Evolutionary conservation across 148 eudicot species (phyloP).

Genomic region (Heliamphora exappendiculata): DNA sequence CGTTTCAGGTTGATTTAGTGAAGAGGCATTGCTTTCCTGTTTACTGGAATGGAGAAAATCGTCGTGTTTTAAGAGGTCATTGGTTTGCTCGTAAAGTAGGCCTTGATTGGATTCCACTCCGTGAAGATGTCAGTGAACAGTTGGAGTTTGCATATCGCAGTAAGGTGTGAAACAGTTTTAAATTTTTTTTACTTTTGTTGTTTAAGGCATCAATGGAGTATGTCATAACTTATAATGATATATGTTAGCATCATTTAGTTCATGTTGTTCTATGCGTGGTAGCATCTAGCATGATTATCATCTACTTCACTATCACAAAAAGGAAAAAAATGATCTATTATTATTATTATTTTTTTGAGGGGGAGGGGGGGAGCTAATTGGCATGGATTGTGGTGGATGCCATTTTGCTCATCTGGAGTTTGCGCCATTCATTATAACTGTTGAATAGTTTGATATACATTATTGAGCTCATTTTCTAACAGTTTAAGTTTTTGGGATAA

Average conservation of each 20-base stretch:
- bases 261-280: background rate
- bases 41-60: slow-evolving; percentile 88
- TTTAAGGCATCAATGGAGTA: background rate
- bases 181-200: background rate
- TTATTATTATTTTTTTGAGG: too few species aligned
- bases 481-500: too few species aligned
- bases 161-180: slow-evolving; percentile 35
- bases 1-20: slow-evolving; percentile 76
- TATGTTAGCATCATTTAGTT: background rate
- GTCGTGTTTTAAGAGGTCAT: slow-evolving; percentile 95
- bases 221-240: too few species aligned
- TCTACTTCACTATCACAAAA: background rate
- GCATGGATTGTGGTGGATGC: background rate
- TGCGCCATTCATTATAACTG: too few species aligned
- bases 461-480: too few species aligned
- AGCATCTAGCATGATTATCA: background rate
- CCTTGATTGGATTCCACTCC: slow-evolving; percentile 93
- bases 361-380: background rate
- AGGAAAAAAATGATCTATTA: background rate
- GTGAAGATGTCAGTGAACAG: slow-evolving; percentile 96
- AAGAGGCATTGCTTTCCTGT: slow-evolving; percentile 90
- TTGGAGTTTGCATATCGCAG: slow-evolving; percentile 84
- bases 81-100: slow-evolving; percentile 96
- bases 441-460: too few species aligned
- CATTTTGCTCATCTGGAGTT: too few species aligned